Evolutionary conservation across 129 eudicot species (phyloP), one percentile per base, ranked within the genome.

Genomic region (Daucus carota): DNA sequence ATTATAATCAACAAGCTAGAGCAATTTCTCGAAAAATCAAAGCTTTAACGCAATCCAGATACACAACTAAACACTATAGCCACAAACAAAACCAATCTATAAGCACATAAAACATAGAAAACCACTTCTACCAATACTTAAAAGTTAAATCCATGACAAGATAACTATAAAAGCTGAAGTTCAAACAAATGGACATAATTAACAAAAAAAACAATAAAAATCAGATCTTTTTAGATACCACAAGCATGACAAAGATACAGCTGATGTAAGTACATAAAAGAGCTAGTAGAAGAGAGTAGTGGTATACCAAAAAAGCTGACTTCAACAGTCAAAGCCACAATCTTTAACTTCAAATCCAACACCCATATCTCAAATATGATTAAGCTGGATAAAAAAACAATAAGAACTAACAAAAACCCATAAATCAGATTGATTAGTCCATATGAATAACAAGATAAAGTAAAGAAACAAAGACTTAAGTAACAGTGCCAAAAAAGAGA

Each of bases 281-380:
- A 48, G 42, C 26, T 67, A 15, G 41, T 67, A 15, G 41, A 44
- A 70, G 31, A 41, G 74, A 6, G 42, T 29, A 63, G 38, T 63
- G 29, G 77, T 86, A 79, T 82, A 85, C 85, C 88, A 87, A 82
- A 89, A 74, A 86, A 85, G 87, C 90, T 75, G 76, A 38, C 32
- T 22, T 70, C 73, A 40, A 9, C 2, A 40, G 34, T 18, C 11
- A 76, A 75, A 80, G 83, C 79, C 84, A 79, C 78, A 87, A 79
- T 84, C 75, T 81, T 88, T 74, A 77, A 84, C 89, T 82, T 75
- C 73, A 71, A 32, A 84, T 54, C 79, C 75, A 79, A 86, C 45
- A 15, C 85, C 84, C 89, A 77, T 84, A 47, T 70, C 33, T 26
- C 70, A 59, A 77, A 74, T 45, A 77, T 33, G 76, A 83, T 76